Percentiles rank a stretch among this genome's conserved stretches.
Evolutionary conservation across 164 flowering plant genomes (phyloP).

Genomic region (Magnolia changhungtana): DNA sequence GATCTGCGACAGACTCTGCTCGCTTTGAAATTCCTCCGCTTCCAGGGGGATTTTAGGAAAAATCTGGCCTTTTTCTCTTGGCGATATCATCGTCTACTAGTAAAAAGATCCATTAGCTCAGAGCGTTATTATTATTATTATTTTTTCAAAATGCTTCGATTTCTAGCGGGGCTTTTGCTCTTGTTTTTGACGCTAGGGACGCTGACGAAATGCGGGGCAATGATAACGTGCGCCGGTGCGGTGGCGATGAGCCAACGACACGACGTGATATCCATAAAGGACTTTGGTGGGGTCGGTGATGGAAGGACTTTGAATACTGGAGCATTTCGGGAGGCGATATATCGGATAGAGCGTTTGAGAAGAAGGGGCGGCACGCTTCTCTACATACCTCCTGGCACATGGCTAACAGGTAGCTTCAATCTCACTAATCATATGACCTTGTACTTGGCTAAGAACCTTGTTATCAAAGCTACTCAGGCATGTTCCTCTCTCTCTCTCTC

Average conservation of each 20-base stretch:
- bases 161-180: conserved; percentile 4
- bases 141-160: conserved; percentile 12
- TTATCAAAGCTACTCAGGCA: conserved; percentile 84
- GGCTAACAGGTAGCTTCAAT: conserved; percentile 70
- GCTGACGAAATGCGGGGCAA: conserved; percentile 1
- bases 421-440: conserved; percentile 94
- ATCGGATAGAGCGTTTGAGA: conserved; percentile 66
- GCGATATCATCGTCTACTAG: background rate
- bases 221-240: conserved; percentile 64
- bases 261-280: conserved; percentile 69
- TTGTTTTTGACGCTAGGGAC: conserved; percentile 10
- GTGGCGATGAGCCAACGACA: conserved; percentile 62
- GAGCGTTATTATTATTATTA: background rate
- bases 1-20: background rate
- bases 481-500: background rate
- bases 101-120: background rate
- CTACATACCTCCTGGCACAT: conserved; percentile 82
- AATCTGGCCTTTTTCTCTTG: background rate
- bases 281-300: conserved; percentile 92
- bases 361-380: conserved; percentile 85
- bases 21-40: background rate
- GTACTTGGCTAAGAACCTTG: conserved; percentile 75
- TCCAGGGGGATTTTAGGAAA: background rate
- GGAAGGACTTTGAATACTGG: conserved; percentile 77
- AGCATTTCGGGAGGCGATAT: conserved; percentile 76